Evolutionary conservation across 139 green algal genomes (phyloP), one percentile per base, ranked within the genome.

Genomic region (Pedinophyceae sp.): DNA sequence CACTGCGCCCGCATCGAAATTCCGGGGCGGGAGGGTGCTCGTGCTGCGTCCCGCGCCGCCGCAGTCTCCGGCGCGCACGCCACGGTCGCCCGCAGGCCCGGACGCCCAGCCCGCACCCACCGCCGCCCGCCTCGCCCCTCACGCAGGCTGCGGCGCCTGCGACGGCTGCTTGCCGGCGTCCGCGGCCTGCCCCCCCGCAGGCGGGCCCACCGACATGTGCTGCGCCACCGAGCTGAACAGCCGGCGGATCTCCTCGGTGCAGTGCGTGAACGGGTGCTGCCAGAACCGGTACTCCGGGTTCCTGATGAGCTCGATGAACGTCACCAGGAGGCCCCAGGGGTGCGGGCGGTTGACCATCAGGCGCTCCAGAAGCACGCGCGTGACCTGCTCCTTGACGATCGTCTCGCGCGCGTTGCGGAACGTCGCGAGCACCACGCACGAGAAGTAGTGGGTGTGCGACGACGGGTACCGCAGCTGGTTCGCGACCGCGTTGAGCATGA

Each of bases 291-390:
- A 98, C n/a, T 78, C 63, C 39, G 80, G 79, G 71, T 97, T 97
- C 75, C 95, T 98, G 71, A 98, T 97, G 24, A 98, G 82, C 80
- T 99, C 92, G 57, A 97, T 97, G 76, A 99, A 99, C 22, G 91
- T 98, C 69, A 98, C 89, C 27, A 99, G 77, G 55, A 98, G 75
- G 24, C 92, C 91, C 80, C 82, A 93, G 27, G 81, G 81, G 66
- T 90, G 81, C n/a, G 73, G 73, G 39, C 82, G 64, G 79, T 97
- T 97, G n/a, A 96, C 92, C 43, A 99, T 95, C 27, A 98, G 69
- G 2, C 92, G 68, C 76, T 99, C 92, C 61, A 99, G 76, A 71
- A 99, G 69, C 51, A 96, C 88, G 5, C 92, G 83, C n/a, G 92
- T 98, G 29, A 51, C 26, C 59, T 55, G 62, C 65, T 72, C 61